Base-by-base conservation (phyloP, 1,284 basidiomycete species). In the Pisolithus thermaeus region DNA sequence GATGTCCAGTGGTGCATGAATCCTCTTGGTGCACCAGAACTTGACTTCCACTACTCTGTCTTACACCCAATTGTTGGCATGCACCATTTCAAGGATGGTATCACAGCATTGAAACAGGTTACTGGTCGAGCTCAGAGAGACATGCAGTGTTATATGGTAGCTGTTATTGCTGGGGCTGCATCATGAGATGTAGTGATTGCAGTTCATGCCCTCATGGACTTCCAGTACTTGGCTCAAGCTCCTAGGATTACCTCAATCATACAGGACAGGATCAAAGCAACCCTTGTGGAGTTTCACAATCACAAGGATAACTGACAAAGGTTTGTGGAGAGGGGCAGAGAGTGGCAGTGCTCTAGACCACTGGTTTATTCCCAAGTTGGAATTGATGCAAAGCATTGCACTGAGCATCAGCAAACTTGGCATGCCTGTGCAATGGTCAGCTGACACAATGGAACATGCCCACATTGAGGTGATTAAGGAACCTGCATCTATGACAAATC, bases 301-400 rank as follows among this genome's bases (percentile, higher is more conserved):
- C 43, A 53, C 11, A 59, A 58, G 23, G 14, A 49, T 4, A 32
- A 49, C 54, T 25, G 42, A 52, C 37, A 53, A 65, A 16, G 36
- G 47, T 3, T 14, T 49, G 46, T 2, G 5, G 28, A 3, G 4
- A 1, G 47, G 53, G 0, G 1, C 35, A 16, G 2, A 49, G 46
- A 35, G 25, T 37, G 14, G 35, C 11, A 14, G 4, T 18, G 4
- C 38, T 1, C 22, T 55, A 0, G n/a, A 52, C 9, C 45, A 56
- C 9, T 55, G 47, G 40, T 11, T 52, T 8, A 56, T 55, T 14
- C 50, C 28, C 1, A 70, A 70, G 49, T 49, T 71, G 0, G 63
- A 70, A 46, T 56, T 68, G n/a, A 46, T 71, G 28, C 69, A 69
- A 39, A 64, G 56, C 42, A 59, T 71, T 12, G 49, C 58, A n/a